These are phyloP conservation scores for Ensete glaucum DNA, from an alignment of 176 grass and related monocot genomes.

Conservation along the genomic window DNA sequence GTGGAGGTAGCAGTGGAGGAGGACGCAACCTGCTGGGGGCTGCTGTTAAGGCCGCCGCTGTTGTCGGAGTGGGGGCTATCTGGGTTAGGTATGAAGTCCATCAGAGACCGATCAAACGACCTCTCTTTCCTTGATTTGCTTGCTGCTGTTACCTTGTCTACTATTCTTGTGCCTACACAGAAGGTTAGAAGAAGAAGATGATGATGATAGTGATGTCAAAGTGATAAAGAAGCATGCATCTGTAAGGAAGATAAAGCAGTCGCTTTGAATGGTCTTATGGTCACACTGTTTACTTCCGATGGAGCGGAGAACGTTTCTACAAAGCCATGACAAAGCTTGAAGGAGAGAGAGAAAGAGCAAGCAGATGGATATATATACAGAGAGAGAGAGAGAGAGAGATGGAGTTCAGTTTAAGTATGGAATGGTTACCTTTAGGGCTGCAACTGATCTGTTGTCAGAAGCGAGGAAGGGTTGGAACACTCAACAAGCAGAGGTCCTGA, in stretches of 20 bases:
- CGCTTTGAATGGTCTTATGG: background rate
- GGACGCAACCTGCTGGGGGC: no score
- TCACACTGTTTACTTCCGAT: no score
- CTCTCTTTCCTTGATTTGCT: background rate
- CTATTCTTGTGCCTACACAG: no score
- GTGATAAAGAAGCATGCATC: no score
- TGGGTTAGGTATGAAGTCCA: conserved; percentile 59
- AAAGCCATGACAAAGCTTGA: no score
- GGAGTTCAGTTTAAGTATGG: no score
- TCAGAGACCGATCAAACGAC: conserved; percentile 15
- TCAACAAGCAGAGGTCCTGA: background rate
- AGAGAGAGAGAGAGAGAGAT: no score
- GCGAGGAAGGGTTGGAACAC: background rate
- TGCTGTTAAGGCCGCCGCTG: background rate
- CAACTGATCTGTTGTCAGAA: background rate
- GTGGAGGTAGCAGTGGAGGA: background rate
- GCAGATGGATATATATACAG: conserved; percentile 8
- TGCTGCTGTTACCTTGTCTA: background rate
- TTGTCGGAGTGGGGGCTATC: conserved; percentile 66
- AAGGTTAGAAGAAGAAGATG: no score
- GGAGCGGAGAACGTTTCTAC: no score
- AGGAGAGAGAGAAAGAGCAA: background rate
- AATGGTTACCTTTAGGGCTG: background rate
- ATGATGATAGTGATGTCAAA: no score
- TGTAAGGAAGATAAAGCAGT: background rate